Evolutionary conservation across 495 filamentous ascomycete species (phyloP), one percentile per base, ranked within the genome.

Genomic region (Penicillium diatomitis): DNA sequence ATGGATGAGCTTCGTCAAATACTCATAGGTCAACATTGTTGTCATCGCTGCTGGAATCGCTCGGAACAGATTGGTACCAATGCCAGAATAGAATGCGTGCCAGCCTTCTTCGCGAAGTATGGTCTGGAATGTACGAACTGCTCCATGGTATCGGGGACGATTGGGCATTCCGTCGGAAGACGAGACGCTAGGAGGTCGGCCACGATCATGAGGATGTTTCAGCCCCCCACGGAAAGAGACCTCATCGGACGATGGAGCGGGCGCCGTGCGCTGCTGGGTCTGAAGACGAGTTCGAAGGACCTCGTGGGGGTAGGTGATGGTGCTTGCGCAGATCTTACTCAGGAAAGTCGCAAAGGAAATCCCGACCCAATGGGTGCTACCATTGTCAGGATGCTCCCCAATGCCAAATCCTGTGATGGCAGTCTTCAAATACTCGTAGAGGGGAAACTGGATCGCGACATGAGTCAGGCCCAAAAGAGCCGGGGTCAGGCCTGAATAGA

Each of bases 1-100:
- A 35, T 65, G 64, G 44, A 82, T 72, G 20, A 65, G 50, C 52
- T 80, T 81, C 70, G 88, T 87, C 41, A 87, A 69, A 61, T 83
- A 88, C 70, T 99, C 92, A 64, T 95, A 99, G 12, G 92, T 97
- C 57, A 99, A 77, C 81, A 99, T 89, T 5, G 92, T 97, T 34
- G 95, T 96, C 61, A 94, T 94, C 20, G 91, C 90, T 32, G 91
- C 88, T 27, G 92, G 92, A 12, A 99, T 83, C 10, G 92, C 94
- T 44, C 92, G 80, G 74, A 96, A 86, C 76, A 99, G 85, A 67
- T 99, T 99, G 33, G 90, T 95, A 34, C 92, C 94, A 79, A 99
- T 94, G 30, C 92, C 92, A 20, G 89, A 88, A 62, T 99, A 99
- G 62, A 99, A 96, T 5, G 90, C 94, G 43, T 85, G 76, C 90